These are phyloP conservation scores for Amanita rimosa DNA, from an alignment of 768 basidiomycete species.

Conservation along the genomic window DNA sequence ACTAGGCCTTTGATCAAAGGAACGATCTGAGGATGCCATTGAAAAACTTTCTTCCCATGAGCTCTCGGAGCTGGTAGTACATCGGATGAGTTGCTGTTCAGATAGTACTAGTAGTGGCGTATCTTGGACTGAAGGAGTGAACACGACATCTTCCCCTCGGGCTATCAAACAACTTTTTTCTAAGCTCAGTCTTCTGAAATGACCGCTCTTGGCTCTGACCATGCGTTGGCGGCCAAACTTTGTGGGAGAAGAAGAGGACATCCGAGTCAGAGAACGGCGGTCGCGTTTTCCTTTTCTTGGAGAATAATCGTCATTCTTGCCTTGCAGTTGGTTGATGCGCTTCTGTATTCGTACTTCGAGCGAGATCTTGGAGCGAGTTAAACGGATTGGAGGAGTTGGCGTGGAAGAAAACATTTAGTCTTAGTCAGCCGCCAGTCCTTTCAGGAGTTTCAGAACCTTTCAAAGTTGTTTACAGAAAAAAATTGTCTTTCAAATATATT, in stretches of 20 bases:
- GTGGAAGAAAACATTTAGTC: constrained; percentile 2
- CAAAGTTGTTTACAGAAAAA: too few species aligned
- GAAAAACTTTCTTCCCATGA: not conserved
- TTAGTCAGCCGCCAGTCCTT: not conserved
- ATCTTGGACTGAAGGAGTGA: not conserved
- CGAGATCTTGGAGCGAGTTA: not conserved
- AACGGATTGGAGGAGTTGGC: not conserved
- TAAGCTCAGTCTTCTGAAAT: constrained; percentile 2
- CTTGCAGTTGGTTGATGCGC: constrained; percentile 2
- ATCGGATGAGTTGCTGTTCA: not conserved
- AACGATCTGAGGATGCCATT: not conserved
- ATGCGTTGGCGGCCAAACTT: constrained; percentile 2
- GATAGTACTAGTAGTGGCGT: not conserved
- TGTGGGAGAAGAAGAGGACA: not conserved
- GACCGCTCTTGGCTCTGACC: not conserved
- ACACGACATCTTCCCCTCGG: not conserved
- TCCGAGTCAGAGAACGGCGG: too few species aligned
- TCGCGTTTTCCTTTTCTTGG: not conserved
- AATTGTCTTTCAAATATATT: too few species aligned
- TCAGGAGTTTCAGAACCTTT: too few species aligned
- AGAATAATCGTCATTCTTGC: not conserved
- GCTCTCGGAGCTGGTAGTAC: not conserved
- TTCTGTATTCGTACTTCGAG: not conserved
- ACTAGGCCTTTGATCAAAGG: not conserved
- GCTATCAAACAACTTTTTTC: constrained; percentile 1